phyloP scores from a whole-genome alignment of 148 eudicot genomes.

The Drosera capensis region DNA sequence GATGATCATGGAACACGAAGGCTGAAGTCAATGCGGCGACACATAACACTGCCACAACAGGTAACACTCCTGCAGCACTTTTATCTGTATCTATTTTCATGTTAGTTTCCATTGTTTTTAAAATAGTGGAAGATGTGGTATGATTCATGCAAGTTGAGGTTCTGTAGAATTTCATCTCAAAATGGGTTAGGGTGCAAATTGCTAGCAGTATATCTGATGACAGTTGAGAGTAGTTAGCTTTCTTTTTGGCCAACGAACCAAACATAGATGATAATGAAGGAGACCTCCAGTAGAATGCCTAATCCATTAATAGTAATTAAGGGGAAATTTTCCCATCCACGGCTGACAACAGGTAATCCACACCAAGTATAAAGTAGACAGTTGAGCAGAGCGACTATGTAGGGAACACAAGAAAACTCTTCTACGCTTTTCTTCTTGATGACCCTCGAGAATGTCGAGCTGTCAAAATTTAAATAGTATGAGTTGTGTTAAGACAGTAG shows the following conservation, averaged over 20 bases:
- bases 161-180: neutral
- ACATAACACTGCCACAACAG: slow-evolving; percentile 19
- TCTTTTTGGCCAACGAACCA: slow-evolving; percentile 61
- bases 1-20: slow-evolving; percentile 36
- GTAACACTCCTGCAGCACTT: slow-evolving; percentile 24
- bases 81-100: slow-evolving; percentile 27
- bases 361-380: slow-evolving; percentile 70
- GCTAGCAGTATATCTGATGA: neutral
- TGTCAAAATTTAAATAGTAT: slow-evolving; percentile 12
- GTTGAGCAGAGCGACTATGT: slow-evolving; percentile 39
- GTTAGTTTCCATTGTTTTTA: slow-evolving; percentile 3
- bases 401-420: slow-evolving; percentile 61
- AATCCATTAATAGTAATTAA: slow-evolving; percentile 43
- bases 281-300: slow-evolving; percentile 48
- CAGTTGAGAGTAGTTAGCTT: slow-evolving; percentile 8
- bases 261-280: slow-evolving; percentile 42
- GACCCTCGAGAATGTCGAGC: slow-evolving; percentile 51
- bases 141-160: slow-evolving; percentile 1
- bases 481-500: slow-evolving; percentile 1
- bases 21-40: slow-evolving; percentile 24
- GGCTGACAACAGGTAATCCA: slow-evolving; percentile 63
- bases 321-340: slow-evolving; percentile 51
- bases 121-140: neutral
- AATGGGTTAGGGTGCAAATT: neutral
- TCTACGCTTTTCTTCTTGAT: slow-evolving; percentile 56